phyloP scores from a whole-genome alignment of 352 stramenopile species.

The Pythium plurisporium region DNA sequence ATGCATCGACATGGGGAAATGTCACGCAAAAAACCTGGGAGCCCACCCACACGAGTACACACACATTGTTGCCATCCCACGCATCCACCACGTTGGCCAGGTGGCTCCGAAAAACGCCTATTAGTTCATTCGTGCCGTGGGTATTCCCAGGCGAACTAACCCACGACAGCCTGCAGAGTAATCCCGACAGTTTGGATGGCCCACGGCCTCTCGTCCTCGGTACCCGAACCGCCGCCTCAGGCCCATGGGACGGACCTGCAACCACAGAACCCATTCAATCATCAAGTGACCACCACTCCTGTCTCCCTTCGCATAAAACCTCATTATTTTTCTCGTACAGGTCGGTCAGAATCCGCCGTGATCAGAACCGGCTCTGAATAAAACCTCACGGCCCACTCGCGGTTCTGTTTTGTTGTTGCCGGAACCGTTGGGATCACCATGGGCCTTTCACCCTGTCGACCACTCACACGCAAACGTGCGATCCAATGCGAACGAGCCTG shows the following conservation, averaged over 20 bases:
- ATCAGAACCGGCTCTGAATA: conserved; percentile 16
- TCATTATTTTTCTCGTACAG: conserved; percentile 6
- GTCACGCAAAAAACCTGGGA: too few relatives aligned
- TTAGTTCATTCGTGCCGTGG: too few relatives aligned
- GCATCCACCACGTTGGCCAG: too few relatives aligned
- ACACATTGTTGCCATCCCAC: too few relatives aligned
- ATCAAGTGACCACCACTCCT: conserved; percentile 22
- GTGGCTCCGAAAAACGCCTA: too few relatives aligned
- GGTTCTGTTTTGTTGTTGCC: conserved; percentile 12
- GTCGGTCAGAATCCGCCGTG: conserved; percentile 22
- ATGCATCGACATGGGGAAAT: too few relatives aligned
- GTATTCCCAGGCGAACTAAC: too few relatives aligned
- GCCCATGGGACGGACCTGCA: conserved; percentile 10
- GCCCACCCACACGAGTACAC: too few relatives aligned
- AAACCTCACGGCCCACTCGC: conserved; percentile 12
- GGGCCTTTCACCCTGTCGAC: not conserved
- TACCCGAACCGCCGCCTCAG: conserved; percentile 10
- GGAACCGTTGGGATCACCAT: conserved; percentile 12
- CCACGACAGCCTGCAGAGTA: too few relatives aligned
- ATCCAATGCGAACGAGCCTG: conserved; percentile 14
- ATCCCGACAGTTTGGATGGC: too few relatives aligned
- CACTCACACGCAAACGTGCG: not conserved
- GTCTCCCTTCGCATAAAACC: conserved; percentile 1
- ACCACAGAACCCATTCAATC: conserved; percentile 21
- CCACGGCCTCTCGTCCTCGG: conserved; percentile 3